phyloP scores from a whole-genome alignment of 257 asterid species.

The Gentiana dahurica region DNA sequence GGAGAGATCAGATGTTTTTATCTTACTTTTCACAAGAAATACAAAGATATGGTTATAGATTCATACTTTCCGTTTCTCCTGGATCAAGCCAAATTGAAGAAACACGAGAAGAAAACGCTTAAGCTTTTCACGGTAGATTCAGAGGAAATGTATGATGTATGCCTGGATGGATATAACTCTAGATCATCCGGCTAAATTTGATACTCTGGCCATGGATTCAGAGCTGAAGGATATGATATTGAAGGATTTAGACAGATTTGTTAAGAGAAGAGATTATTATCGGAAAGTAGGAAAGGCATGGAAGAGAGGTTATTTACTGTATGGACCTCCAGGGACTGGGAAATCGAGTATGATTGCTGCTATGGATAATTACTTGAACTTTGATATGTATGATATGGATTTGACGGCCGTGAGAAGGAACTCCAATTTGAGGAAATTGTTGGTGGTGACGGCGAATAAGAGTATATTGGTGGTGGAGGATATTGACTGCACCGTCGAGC shows the following conservation, averaged over 20 bases:
- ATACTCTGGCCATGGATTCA: constrained; percentile 53
- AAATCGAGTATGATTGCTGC: too few relatives aligned
- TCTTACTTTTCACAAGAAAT: constrained; percentile 26
- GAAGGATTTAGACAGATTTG: too few relatives aligned
- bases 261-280: too few relatives aligned
- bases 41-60: constrained; percentile 19
- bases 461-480: constrained; percentile 7
- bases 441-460: constrained; percentile 38
- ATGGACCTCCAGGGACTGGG: too few relatives aligned
- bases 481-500: constrained; percentile 16
- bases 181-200: constrained; percentile 24
- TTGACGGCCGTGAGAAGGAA: too few relatives aligned
- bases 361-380: too few relatives aligned
- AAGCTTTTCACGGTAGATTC: constrained; percentile 38
- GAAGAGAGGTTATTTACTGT: too few relatives aligned
- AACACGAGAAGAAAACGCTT: constrained; percentile 32
- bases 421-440: constrained; percentile 9
- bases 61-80: constrained; percentile 33
- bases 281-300: too few relatives aligned
- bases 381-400: too few relatives aligned
- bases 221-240: background rate
- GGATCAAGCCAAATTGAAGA: constrained; percentile 16
- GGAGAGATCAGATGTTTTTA: constrained; percentile 46
- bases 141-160: constrained; percentile 19
- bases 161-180: constrained; percentile 23